Percentiles rank a stretch among this genome's conserved stretches.
Evolutionary conservation across 805 yeast genomes (phyloP).

Genomic region (Saccharomycopsis lassenensis): DNA sequence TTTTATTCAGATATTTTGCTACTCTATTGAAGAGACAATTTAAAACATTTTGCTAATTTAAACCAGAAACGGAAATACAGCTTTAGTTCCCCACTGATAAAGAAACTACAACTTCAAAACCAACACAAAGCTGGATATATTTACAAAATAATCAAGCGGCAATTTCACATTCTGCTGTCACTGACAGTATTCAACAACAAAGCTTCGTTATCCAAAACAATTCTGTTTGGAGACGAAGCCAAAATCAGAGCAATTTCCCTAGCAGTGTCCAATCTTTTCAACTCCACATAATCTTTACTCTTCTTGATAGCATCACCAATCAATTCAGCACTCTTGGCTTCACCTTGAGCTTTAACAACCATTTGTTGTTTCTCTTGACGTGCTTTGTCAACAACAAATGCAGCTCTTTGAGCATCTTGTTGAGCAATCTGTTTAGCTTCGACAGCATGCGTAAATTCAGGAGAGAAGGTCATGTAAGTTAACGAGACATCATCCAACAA

Average conservation of each 20-base stretch:
- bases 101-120: background rate
- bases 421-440: slow-evolving; percentile 99
- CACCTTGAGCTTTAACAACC: slow-evolving; percentile 97
- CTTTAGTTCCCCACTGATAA: background rate
- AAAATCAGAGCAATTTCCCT: slow-evolving; percentile 85
- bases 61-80: background rate
- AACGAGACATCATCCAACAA: slow-evolving; percentile 90
- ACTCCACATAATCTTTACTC: slow-evolving; percentile 89
- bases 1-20: too few species aligned
- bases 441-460: slow-evolving; percentile 95
- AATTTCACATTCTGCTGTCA: slow-evolving; percentile 44
- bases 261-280: slow-evolving; percentile 95
- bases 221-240: slow-evolving; percentile 81
- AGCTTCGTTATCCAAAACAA: slow-evolving; percentile 85
- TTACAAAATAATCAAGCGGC: background rate
- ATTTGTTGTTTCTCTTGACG: slow-evolving; percentile 95
- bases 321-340: slow-evolving; percentile 94
- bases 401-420: slow-evolving; percentile 98
- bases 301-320: slow-evolving; percentile 99
- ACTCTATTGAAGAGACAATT: too few species aligned
- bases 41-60: too few species aligned
- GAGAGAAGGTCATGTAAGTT: slow-evolving; percentile 94
- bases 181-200: slow-evolving; percentile 79
- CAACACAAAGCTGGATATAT: background rate
- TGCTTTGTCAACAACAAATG: slow-evolving; percentile 93